These are phyloP conservation scores for Malus sylvestris DNA, from an alignment of 306 rosid genomes.

Conservation along the genomic window DNA sequence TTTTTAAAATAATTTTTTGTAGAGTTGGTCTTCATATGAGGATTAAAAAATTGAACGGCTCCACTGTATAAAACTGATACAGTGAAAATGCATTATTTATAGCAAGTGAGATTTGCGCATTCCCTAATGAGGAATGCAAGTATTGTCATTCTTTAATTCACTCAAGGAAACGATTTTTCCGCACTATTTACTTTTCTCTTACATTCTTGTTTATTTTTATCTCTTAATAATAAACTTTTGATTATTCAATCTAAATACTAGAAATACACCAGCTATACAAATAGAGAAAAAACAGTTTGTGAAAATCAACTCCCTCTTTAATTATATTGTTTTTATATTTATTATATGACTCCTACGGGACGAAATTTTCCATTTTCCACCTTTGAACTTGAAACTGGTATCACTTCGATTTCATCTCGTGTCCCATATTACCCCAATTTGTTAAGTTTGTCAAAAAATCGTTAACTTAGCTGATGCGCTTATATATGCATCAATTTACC, in stretches of 20 bases:
- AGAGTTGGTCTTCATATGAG: not conserved
- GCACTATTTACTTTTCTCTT: not conserved
- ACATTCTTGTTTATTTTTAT: not conserved
- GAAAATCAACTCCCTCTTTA: too few species aligned
- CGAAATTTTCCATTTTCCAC: not conserved
- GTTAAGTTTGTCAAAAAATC: too few species aligned
- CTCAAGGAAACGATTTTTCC: too few species aligned
- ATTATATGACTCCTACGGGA: not conserved
- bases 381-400: not conserved
- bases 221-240: too few species aligned
- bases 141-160: not conserved
- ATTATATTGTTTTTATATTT: too few species aligned
- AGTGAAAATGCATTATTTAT: too few species aligned
- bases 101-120: not conserved
- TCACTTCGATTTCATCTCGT: not conserved
- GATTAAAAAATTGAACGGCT: not conserved
- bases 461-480: not conserved
- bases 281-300: too few species aligned
- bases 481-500: not conserved
- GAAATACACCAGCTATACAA: too few species aligned
- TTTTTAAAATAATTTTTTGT: too few species aligned
- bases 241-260: too few species aligned
- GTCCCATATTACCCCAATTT: not conserved
- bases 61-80: not conserved
- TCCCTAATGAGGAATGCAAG: not conserved